These are phyloP conservation scores for Incumbomyces lentus DNA, from an alignment of 2,329 filamentous ascomycete genomes.

Conservation along the genomic window DNA sequence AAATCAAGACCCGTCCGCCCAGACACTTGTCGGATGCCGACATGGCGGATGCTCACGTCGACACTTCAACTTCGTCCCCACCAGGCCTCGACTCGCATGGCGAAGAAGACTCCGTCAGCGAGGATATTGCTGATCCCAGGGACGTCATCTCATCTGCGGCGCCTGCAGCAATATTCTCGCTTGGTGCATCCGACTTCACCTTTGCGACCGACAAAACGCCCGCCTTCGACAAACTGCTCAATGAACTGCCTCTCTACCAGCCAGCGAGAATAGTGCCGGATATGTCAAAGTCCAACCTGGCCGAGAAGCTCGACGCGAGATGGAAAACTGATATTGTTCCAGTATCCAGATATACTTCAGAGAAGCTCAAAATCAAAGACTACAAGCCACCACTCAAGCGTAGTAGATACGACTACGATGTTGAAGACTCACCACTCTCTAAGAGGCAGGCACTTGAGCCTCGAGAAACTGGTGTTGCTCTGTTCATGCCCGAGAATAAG, in stretches of 20 bases:
- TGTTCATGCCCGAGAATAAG: conserved; percentile 86
- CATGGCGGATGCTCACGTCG: conserved; percentile 16
- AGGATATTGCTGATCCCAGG: conserved; percentile 30
- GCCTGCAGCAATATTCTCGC: conserved; percentile 70
- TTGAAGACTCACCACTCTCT: conserved; percentile 55
- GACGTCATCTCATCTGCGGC: conserved; percentile 37
- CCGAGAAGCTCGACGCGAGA: conserved; percentile 52
- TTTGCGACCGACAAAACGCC: conserved; percentile 67
- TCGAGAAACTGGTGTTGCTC: conserved; percentile 64
- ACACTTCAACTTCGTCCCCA: conserved; percentile 39
- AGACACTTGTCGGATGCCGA: conserved; percentile 21
- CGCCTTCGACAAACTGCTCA: conserved; percentile 63
- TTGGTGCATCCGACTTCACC: conserved; percentile 72
- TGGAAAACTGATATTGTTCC: conserved; percentile 72
- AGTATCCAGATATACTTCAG: conserved; percentile 76
- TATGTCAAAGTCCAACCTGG: conserved; percentile 17
- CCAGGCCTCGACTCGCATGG: conserved; percentile 58
- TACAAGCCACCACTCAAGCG: conserved; percentile 60
- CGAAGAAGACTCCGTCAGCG: conserved; percentile 48
- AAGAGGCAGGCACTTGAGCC: conserved; percentile 47
- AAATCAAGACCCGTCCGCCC: conserved; percentile 52
- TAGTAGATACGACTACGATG: conserved; percentile 75
- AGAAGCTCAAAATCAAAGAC: conserved; percentile 61
- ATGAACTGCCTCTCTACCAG: conserved; percentile 72
- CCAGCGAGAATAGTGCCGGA: conserved; percentile 47